A percentile compares a stretch with the other conserved stretches of the same genome.
phyloP scores from a whole-genome alignment of 495 filamentous ascomycete species.

The Barbatosphaeria neglecta region DNA sequence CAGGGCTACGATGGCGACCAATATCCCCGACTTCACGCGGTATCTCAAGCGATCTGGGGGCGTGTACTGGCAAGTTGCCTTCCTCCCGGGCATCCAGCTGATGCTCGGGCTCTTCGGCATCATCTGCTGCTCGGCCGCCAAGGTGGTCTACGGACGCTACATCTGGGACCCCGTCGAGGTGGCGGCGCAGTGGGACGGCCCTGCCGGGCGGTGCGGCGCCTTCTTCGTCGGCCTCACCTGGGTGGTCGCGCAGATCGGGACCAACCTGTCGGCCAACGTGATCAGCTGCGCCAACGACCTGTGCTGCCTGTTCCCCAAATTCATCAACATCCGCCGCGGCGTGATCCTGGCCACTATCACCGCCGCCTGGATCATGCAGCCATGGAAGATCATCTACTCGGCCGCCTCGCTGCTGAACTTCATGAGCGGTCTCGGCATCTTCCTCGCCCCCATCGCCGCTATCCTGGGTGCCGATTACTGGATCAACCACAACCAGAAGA shows the following conservation, averaged over 20 bases:
- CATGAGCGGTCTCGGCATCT: conserved; percentile 38
- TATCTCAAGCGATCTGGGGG: conserved; percentile 41
- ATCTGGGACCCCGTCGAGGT: conserved; percentile 49
- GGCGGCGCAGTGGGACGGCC: conserved; percentile 39
- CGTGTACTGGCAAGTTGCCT: conserved; percentile 43
- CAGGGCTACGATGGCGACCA: conserved; percentile 22
- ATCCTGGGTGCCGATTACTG: conserved; percentile 40
- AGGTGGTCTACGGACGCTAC: conserved; percentile 41
- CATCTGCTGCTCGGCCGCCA: conserved; percentile 36
- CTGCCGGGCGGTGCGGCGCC: conserved; percentile 35
- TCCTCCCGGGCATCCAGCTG: conserved; percentile 46
- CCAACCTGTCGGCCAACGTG: conserved; percentile 56
- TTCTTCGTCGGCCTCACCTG: conserved; percentile 42
- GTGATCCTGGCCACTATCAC: conserved; percentile 47
- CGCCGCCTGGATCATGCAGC: conserved; percentile 46
- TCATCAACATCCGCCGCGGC: conserved; percentile 52
- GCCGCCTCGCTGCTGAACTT: conserved; percentile 48
- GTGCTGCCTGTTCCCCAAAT: conserved; percentile 44
- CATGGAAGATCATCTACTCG: conserved; percentile 52
- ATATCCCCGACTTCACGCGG: conserved; percentile 49
- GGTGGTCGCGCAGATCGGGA: conserved; percentile 46
- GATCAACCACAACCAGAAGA: conserved; percentile 29
- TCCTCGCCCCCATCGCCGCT: conserved; percentile 35
- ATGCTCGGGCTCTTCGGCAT: conserved; percentile 39
- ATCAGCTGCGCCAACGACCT: conserved; percentile 57